A percentile compares a stretch with the other conserved stretches of the same genome.
phyloP scores from a whole-genome alignment of 306 rosid species.

The Vigna hirtella region DNA sequence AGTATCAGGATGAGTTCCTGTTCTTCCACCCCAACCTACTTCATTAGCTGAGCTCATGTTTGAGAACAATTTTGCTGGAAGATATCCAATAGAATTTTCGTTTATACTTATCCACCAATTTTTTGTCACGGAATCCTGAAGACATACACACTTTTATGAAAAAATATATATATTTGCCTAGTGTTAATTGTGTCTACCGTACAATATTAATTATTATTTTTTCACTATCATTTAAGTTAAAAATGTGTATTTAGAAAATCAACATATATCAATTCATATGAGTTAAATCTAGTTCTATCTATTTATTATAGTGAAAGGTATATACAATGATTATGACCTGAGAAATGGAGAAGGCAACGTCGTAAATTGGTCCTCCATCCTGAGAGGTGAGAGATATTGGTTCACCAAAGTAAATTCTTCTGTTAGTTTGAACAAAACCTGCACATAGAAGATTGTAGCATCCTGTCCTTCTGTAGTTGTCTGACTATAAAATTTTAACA shows the following conservation, averaged over 20 bases:
- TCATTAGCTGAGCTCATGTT: too few species aligned
- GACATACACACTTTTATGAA: too few species aligned
- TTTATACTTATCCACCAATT: too few species aligned
- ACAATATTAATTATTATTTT: too few species aligned
- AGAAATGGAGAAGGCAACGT: not conserved
- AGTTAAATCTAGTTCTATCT: not conserved
- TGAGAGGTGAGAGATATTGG: not conserved
- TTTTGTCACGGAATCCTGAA: too few species aligned
- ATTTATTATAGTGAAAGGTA: not conserved
- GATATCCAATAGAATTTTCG: too few species aligned
- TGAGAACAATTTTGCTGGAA: too few species aligned
- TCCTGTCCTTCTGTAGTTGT: conserved; percentile 4
- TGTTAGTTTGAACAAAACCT: too few species aligned
- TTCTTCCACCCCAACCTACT: too few species aligned
- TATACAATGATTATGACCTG: not conserved
- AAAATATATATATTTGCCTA: too few species aligned
- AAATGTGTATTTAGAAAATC: not conserved
- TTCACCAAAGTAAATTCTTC: not conserved
- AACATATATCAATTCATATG: not conserved
- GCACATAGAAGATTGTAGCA: not conserved
- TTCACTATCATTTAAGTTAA: not conserved
- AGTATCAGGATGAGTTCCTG: too few species aligned
- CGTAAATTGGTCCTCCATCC: accelerated
- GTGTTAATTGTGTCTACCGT: too few species aligned
- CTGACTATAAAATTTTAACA: not conserved